These are phyloP conservation scores for Boletus sp. DNA, from an alignment of 768 basidiomycete genomes.

Conservation along the genomic window DNA sequence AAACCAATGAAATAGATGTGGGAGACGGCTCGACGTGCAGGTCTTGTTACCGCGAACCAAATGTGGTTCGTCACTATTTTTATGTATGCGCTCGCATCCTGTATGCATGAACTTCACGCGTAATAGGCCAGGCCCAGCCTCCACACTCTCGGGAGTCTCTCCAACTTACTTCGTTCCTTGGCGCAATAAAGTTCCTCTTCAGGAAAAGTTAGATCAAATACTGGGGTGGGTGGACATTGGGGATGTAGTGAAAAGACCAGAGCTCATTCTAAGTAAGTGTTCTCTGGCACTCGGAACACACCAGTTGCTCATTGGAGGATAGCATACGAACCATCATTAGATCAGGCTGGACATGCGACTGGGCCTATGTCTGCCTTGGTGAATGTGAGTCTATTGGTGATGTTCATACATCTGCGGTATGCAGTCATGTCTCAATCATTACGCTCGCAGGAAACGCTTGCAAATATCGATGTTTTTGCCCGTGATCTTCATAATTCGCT, in stretches of 20 bases:
- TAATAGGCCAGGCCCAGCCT: conserved; percentile 78
- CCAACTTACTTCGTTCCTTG: conserved; percentile 81
- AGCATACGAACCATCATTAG: conserved; percentile 85
- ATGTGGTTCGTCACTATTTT: conserved; percentile 75
- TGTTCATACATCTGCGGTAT: neutral
- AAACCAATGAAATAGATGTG: conserved; percentile 62
- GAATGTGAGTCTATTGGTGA: conserved; percentile 48
- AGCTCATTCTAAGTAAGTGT: conserved; percentile 67
- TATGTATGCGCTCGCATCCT: neutral
- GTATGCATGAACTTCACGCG: neutral
- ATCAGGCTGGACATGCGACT: conserved; percentile 77
- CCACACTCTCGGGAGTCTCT: conserved; percentile 59
- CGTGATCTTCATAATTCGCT: conserved; percentile 63
- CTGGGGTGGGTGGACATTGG: conserved; percentile 82
- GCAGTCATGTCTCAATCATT: neutral
- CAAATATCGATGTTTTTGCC: conserved; percentile 71
- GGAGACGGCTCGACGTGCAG: conserved; percentile 79
- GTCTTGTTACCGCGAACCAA: conserved; percentile 75
- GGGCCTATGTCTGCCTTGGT: conserved; percentile 70
- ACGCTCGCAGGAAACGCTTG: conserved; percentile 54
- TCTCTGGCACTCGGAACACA: neutral
- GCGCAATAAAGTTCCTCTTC: conserved; percentile 56
- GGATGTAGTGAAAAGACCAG: conserved; percentile 60
- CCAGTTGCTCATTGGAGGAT: conserved; percentile 1
- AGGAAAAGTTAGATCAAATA: conserved; percentile 74